phyloP scores from a whole-genome alignment of 345 rosid species.

The Dipteronia sinensis region DNA sequence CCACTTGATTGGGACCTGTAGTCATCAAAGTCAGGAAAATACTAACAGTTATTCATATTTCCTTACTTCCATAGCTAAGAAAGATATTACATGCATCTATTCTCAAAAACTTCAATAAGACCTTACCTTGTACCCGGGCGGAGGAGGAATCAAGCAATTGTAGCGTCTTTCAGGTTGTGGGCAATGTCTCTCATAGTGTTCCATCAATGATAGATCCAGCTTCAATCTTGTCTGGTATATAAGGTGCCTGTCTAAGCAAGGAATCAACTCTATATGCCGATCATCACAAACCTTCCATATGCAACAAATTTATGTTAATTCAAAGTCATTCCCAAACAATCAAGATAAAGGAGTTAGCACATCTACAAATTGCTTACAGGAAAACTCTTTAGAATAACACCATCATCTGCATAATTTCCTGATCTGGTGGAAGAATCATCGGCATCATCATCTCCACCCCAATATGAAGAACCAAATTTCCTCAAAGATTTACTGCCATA shows the following conservation, averaged over 20 bases:
- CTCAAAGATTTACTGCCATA: slow-evolving; percentile 20
- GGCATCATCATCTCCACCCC: slow-evolving; percentile 11
- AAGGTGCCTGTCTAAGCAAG: slow-evolving; percentile 42
- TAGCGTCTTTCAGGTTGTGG: slow-evolving; percentile 26
- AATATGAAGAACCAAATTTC: slow-evolving; percentile 23
- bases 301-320: not conserved
- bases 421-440: slow-evolving; percentile 12
- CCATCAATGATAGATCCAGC: slow-evolving; percentile 46
- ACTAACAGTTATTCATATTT: not conserved
- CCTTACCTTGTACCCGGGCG: slow-evolving; percentile 35
- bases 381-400: slow-evolving; percentile 5
- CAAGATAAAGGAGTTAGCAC: not conserved
- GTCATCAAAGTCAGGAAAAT: slow-evolving; percentile 13
- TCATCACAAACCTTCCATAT: slow-evolving; percentile 42
- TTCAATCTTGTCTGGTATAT: slow-evolving; percentile 47
- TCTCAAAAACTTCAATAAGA: slow-evolving; percentile 7
- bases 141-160: slow-evolving; percentile 43
- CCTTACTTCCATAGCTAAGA: not conserved
- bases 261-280: slow-evolving; percentile 44
- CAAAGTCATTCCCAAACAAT: not conserved
- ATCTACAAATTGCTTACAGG: slow-evolving; percentile 16
- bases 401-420: slow-evolving; percentile 2
- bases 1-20: slow-evolving; percentile 45
- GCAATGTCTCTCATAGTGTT: slow-evolving; percentile 45
- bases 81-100: not conserved